These are phyloP conservation scores for Persicaria tinctoria DNA, from an alignment of 148 eudicot genomes.

Conservation along the genomic window DNA sequence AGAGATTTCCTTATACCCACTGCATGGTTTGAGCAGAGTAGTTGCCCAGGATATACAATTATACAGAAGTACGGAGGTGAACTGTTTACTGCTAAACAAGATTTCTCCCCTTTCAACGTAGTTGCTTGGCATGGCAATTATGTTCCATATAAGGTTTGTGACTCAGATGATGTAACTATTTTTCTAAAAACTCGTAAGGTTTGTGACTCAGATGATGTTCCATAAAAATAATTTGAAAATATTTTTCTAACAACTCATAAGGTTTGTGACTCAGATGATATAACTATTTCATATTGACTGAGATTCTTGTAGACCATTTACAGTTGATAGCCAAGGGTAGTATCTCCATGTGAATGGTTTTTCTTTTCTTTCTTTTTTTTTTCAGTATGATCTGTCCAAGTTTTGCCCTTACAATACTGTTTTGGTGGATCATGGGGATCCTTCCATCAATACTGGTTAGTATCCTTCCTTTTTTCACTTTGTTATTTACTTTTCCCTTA, in stretches of 20 bases:
- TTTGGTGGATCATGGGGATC: constrained; percentile 87
- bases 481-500: background rate
- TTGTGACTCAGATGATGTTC: too few relatives aligned
- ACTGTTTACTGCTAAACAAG: constrained; percentile 90
- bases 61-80: constrained; percentile 95
- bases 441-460: constrained; percentile 93
- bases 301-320: background rate
- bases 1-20: constrained; percentile 83
- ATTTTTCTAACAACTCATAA: constrained; percentile 19
- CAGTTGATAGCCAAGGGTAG: background rate
- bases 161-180: background rate
- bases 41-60: constrained; percentile 61
- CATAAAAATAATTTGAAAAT: too few relatives aligned
- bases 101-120: constrained; percentile 95
- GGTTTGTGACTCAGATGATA: constrained; percentile 27
- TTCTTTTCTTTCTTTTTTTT: constrained; percentile 1
- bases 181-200: too few relatives aligned
- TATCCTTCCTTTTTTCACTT: background rate
- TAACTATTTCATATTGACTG: background rate
- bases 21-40: constrained; percentile 70
- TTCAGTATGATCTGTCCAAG: constrained; percentile 84
- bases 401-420: constrained; percentile 97
- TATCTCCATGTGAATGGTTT: background rate
- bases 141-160: constrained; percentile 75
- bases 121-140: constrained; percentile 99